Percentiles rank a stretch among this genome's conserved stretches.
phyloP scores from a whole-genome alignment of 1,284 basidiomycete genomes.

The Entoloma clypeatum region DNA sequence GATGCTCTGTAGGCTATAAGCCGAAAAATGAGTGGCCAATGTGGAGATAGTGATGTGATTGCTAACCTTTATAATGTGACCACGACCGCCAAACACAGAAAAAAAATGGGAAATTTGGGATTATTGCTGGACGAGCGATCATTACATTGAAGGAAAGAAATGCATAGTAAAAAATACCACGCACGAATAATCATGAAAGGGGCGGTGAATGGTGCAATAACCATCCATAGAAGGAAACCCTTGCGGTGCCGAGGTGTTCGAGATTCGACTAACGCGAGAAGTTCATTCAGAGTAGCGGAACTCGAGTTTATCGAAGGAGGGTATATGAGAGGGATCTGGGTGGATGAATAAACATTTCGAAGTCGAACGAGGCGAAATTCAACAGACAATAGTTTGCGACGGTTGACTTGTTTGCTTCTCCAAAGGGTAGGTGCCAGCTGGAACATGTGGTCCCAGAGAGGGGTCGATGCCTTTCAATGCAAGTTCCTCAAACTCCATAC shows the following conservation, averaged over 20 bases:
- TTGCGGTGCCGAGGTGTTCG: constrained; percentile 61
- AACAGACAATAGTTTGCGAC: constrained; percentile 5
- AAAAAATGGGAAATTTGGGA: constrained; percentile 81
- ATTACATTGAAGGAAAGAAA: constrained; percentile 1
- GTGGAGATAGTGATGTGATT: background rate
- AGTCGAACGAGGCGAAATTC: constrained; percentile 2
- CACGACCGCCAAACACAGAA: constrained; percentile 81
- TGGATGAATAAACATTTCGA: constrained; percentile 39
- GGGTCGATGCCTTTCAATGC: constrained; percentile 68
- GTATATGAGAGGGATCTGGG: constrained; percentile 65
- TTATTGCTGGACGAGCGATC: too few species aligned
- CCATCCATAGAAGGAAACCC: constrained; percentile 63
- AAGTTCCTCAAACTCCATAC: constrained; percentile 74
- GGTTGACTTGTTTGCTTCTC: background rate
- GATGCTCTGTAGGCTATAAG: constrained; percentile 66
- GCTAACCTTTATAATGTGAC: constrained; percentile 72
- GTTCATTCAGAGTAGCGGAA: constrained; percentile 47
- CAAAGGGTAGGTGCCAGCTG: constrained; percentile 11
- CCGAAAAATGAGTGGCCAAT: background rate
- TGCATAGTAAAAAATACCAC: constrained; percentile 26
- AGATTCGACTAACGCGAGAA: constrained; percentile 47
- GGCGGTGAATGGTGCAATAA: constrained; percentile 62
- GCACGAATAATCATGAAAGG: constrained; percentile 73
- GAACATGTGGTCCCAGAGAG: constrained; percentile 47
- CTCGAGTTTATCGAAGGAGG: constrained; percentile 51